Conservation (phyloP, 306 rosid genomes). For the Prinsepia uniflora region DNA sequence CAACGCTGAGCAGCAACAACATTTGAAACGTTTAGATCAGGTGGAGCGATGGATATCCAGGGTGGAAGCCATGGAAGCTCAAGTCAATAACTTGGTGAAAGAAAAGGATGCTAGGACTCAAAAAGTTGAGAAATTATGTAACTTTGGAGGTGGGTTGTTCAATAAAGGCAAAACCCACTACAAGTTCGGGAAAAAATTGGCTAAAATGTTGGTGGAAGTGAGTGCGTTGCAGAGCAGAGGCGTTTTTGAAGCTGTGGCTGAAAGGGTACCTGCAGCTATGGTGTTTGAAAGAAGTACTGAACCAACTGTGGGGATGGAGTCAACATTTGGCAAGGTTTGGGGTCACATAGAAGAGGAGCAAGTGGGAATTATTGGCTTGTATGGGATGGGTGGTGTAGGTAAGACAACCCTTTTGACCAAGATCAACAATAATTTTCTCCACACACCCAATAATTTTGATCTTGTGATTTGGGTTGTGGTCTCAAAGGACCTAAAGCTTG, state of each 20-base stretch:
- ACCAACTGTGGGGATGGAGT: neutral
- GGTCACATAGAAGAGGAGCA: conserved; percentile 2
- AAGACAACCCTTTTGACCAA: conserved; percentile 4
- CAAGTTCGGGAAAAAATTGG: neutral
- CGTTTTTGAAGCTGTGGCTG: neutral
- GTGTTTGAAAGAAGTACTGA: neutral
- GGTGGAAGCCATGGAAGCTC: conserved; percentile 1
- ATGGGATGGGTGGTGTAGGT: conserved; percentile 31
- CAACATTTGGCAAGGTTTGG: conserved; percentile 15
- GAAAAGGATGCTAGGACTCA: neutral
- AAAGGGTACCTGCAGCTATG: conserved; percentile 1
- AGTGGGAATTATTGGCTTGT: conserved; percentile 28
- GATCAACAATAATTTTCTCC: neutral
- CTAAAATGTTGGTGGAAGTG: neutral
- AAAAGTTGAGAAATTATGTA: neutral
- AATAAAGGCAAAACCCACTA: neutral
- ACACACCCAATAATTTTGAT: neutral
- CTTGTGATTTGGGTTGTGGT: conserved; percentile 25
- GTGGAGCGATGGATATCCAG: neutral
- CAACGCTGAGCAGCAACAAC: neutral
- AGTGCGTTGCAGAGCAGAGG: neutral
- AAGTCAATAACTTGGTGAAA: neutral
- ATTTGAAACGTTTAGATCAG: neutral
- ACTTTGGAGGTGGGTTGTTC: neutral
- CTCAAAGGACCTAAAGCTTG: conserved; percentile 11